These are phyloP conservation scores for Parastagonospora avenae DNA, from an alignment of 2,329 filamentous ascomycete genomes.

Conservation along the genomic window DNA sequence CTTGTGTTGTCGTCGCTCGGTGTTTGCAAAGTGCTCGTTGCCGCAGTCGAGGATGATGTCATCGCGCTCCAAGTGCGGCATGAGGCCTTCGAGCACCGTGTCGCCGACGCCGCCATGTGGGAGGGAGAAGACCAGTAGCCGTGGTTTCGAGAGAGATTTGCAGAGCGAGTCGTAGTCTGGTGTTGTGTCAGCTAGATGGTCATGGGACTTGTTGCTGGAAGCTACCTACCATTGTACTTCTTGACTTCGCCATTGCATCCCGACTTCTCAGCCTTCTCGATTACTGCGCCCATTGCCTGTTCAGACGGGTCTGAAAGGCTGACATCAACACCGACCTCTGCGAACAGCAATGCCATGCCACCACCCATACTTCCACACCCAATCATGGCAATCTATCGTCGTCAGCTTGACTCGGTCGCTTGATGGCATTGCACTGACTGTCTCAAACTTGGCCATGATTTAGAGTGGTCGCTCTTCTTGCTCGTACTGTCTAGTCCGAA, in stretches of 20 bases:
- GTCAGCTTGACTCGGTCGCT: conserved; percentile 4
- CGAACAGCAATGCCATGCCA: conserved; percentile 63
- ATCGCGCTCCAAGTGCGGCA: conserved; percentile 59
- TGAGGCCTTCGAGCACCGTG: conserved; percentile 53
- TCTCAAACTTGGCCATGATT: conserved; percentile 28
- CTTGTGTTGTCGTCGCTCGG: conserved; percentile 65
- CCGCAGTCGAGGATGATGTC: conserved; percentile 73
- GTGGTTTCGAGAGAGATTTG: conserved; percentile 54
- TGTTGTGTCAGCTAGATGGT: conserved; percentile 15
- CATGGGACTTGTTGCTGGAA: too few relatives aligned
- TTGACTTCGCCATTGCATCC: conserved; percentile 46
- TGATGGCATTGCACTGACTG: conserved; percentile 18
- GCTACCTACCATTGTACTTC: conserved; percentile 43
- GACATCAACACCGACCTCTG: conserved; percentile 62
- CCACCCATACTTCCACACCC: conserved; percentile 66
- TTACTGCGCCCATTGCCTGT: conserved; percentile 53
- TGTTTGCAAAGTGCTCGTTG: conserved; percentile 70
- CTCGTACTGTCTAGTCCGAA: conserved; percentile 22
- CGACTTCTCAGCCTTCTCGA: conserved; percentile 48
- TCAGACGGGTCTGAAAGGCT: conserved; percentile 60
- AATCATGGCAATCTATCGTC: conserved; percentile 59
- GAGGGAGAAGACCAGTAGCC: conserved; percentile 59
- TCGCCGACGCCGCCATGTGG: conserved; percentile 58
- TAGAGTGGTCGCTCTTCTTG: conserved; percentile 11
- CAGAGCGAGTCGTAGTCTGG: conserved; percentile 58